phyloP scores from a whole-genome alignment of 768 basidiomycete species.

The Leccinum barrowsii region DNA sequence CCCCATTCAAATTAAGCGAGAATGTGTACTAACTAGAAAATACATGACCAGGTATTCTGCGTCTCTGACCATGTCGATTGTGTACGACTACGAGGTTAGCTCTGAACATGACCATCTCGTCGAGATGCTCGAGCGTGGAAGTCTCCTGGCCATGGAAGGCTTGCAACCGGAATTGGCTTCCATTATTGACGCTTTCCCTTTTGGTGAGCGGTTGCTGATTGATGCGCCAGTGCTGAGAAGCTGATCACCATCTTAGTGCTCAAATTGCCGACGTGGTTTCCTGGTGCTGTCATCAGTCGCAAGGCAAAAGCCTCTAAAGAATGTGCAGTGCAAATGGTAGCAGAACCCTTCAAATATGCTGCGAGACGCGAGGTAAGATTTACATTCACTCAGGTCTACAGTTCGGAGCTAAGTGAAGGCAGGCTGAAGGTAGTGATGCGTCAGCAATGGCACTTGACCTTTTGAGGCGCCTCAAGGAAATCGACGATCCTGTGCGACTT shows the following conservation, averaged over 20 bases:
- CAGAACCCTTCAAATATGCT: slow-evolving; percentile 14
- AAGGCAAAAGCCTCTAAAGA: slow-evolving; percentile 8
- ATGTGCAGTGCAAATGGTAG: slow-evolving; percentile 12
- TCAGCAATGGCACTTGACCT: slow-evolving; percentile 15
- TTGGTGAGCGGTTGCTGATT: slow-evolving; percentile 6
- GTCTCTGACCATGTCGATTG: slow-evolving; percentile 36
- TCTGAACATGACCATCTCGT: slow-evolving; percentile 37
- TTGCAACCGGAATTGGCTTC: slow-evolving; percentile 16
- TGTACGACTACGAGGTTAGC: slow-evolving; percentile 39
- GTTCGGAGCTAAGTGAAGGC: not conserved
- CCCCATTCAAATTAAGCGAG: no score
- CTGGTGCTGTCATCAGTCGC: slow-evolving; percentile 27
- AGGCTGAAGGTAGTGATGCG: slow-evolving; percentile 11
- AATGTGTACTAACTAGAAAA: not conserved
- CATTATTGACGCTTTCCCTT: slow-evolving; percentile 22
- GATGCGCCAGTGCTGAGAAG: not conserved
- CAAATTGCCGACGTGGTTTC: slow-evolving; percentile 22
- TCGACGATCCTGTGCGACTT: slow-evolving; percentile 9
- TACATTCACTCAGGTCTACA: not conserved
- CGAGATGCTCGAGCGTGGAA: slow-evolving; percentile 34
- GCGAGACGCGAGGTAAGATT: slow-evolving; percentile 9
- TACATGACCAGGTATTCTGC: slow-evolving; percentile 27
- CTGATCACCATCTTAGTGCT: slow-evolving; percentile 14
- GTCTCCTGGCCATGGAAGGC: slow-evolving; percentile 11
- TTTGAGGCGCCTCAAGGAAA: not conserved